Base-by-base conservation (phyloP, 176 grass and related monocot species). In the Chloris gayana region DNA sequence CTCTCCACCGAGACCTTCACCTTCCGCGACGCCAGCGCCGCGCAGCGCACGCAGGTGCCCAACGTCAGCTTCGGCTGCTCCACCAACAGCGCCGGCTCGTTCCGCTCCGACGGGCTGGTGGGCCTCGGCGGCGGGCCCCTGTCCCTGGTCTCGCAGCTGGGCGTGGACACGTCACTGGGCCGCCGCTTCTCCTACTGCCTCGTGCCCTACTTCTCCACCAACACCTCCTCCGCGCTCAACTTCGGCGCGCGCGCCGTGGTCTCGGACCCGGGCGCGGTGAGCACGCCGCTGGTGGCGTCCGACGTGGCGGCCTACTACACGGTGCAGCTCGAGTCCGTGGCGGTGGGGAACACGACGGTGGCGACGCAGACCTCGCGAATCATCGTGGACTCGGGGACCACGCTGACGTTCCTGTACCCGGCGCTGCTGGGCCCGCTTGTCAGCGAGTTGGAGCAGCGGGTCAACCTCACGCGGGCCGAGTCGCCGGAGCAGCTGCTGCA, bases 101-200 rank as follows among this genome's bases (percentile, higher is more conserved):
- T 94, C 56, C 17, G 14, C 6, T 44, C 57, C 6, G 86, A 90
- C 1, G 91, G 91, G 1, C 54, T 97, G 8, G 82, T 92, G 0
- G 91, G 94, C 0, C 79, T 97, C 44, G 87, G 91, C 56, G 58
- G 25, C 25, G 89, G 89, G 0, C 10, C 74, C 0, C 6, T 89
- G 12, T 97, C 94, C 18, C 86, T 93, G 9, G 50, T 91, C 9
- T 83, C 82, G 3, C 91, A 97, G 72, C 57, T 94, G 7, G 67
- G 68, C 1, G 65, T 42, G 4, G n/a, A 0, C 44, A 69, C 70
- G 56, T 42, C 22, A 19, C 47, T 91, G 26, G 88, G 67, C 7
- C 74, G 78, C 9, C 85, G 24, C 33, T 94, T 97, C 89, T 94
- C 91, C 24, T 94, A 94, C 72, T 97, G 91, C 73, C 84, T 97